phyloP scores from a whole-genome alignment of 352 stramenopile genomes.

The Phytophthora fragariae region DNA sequence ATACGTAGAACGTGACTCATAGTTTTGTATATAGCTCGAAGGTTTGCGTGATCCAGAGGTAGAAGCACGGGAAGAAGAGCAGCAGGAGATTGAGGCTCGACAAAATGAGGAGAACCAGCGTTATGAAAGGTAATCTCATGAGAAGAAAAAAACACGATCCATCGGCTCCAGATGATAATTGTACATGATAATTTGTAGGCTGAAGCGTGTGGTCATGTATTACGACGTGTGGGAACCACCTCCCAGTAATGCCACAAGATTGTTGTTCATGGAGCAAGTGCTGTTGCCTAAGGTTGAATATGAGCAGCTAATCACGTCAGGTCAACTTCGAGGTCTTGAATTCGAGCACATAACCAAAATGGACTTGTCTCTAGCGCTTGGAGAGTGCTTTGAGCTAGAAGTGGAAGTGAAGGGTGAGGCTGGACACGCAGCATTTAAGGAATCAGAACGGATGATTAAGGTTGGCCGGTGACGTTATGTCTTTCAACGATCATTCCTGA shows the following conservation, averaged over 20 bases:
- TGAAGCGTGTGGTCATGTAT: slow-evolving; percentile 82
- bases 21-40: slow-evolving; percentile 43
- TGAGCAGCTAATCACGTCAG: slow-evolving; percentile 74
- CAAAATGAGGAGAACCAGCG: slow-evolving; percentile 58
- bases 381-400: slow-evolving; percentile 90
- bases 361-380: slow-evolving; percentile 81
- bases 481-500: not conserved
- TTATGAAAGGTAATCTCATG: slow-evolving; percentile 55
- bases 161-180: not conserved
- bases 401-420: slow-evolving; percentile 53
- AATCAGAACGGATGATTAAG: slow-evolving; percentile 52
- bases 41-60: slow-evolving; percentile 53
- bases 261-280: slow-evolving; percentile 90
- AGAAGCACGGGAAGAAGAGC: slow-evolving; percentile 54
- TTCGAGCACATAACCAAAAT: slow-evolving; percentile 88
- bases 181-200: slow-evolving; percentile 23
- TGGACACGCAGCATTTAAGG: slow-evolving; percentile 55
- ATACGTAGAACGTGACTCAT: slow-evolving; percentile 13
- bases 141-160: not conserved
- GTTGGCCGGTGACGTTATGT: slow-evolving; percentile 21
- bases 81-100: slow-evolving; percentile 52
- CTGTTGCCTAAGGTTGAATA: slow-evolving; percentile 80
- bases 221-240: slow-evolving; percentile 90
- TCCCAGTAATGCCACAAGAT: slow-evolving; percentile 75
- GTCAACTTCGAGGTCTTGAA: slow-evolving; percentile 72